Evolutionary conservation across 768 basidiomycete genomes (phyloP), one percentile per base, ranked within the genome.

Genomic region (Tylopilus cervinicoccineus): DNA sequence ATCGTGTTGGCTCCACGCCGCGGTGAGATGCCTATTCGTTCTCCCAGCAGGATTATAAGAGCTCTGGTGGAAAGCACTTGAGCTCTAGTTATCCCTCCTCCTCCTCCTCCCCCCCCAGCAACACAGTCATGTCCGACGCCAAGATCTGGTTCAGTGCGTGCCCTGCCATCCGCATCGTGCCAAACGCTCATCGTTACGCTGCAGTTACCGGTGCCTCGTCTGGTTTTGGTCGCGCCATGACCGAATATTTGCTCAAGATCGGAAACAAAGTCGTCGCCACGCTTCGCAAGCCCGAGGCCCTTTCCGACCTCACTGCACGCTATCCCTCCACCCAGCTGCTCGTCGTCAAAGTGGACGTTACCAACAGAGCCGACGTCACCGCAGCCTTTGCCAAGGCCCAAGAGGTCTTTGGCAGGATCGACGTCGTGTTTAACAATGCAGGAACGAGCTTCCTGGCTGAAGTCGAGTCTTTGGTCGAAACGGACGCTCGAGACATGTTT

Each of bases 251-350:
- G 26, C 69, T 77, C 33, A 40, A 43, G 26, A 53, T 55, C 3
- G 72, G 74, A 13, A 65, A 72, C 50, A 69, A 54, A 10, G 74
- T 66, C 28, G 57, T 73, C 42, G 76, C 77, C 13, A 72, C 74
- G n/a, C 61, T 73, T 12, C 74, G 74, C 45, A 68, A 58, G 24
- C 71, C 72, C 9, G 63, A 56, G 6, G 59, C 45, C 14, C 56
- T 76, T 36, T 52, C 52, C 8, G 61, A 63, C 29, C 61, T 72
- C 10, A 22, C 43, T 13, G 38, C 55, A 4, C 39, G 54, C 4
- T 68, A 67, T 43, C 40, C 61, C 1, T 4, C 57, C 14, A 38
- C 53, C 3, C 59, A 59, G 24, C 62, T 72, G 13, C 54, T 69
- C 41, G 49, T 68, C 45, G 28, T 67, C 47, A 59, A 59, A 37